Evolutionary conservation across 1,284 basidiomycete species (phyloP).

Genomic region (Pseudozyma thailandica): DNA sequence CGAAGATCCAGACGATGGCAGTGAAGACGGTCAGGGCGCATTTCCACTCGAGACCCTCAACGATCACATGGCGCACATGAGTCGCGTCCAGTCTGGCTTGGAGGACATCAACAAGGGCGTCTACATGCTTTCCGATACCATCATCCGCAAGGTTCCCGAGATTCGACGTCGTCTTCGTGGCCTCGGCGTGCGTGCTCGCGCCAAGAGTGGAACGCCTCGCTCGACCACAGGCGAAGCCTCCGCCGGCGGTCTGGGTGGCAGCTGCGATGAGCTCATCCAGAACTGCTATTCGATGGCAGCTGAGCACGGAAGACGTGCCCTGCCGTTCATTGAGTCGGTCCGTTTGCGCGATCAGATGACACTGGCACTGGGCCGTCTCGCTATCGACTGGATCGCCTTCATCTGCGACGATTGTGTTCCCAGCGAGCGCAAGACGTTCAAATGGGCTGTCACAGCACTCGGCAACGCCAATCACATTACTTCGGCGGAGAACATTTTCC

Average conservation of each 20-base stretch:
- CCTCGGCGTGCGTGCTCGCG: slow-evolving; percentile 18
- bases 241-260: slow-evolving; percentile 31
- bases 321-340: slow-evolving; percentile 64
- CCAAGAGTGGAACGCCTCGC: slow-evolving; percentile 19
- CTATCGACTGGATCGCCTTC: slow-evolving; percentile 86
- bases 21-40: slow-evolving; percentile 37
- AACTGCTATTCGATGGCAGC: slow-evolving; percentile 98
- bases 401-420: slow-evolving; percentile 98
- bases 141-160: slow-evolving; percentile 76
- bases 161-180: slow-evolving; percentile 49
- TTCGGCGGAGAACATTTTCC: slow-evolving; percentile 83
- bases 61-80: slow-evolving; percentile 91
- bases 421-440: slow-evolving; percentile 94
- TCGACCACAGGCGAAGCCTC: slow-evolving; percentile 28
- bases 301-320: slow-evolving; percentile 72
- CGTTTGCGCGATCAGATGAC: slow-evolving; percentile 61
- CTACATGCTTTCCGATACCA: slow-evolving; percentile 89
- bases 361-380: slow-evolving; percentile 58
- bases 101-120: slow-evolving; percentile 89
- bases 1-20: slow-evolving; percentile 59
- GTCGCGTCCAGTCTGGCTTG: slow-evolving; percentile 86
- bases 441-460: slow-evolving; percentile 96
- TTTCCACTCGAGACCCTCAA: slow-evolving; percentile 74
- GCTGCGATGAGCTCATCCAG: slow-evolving; percentile 79
- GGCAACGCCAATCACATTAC: slow-evolving; percentile 93